Evolutionary conservation across 352 stramenopile species (phyloP), one percentile per base, ranked within the genome.

Genomic region (Pythium sukuiense): DNA sequence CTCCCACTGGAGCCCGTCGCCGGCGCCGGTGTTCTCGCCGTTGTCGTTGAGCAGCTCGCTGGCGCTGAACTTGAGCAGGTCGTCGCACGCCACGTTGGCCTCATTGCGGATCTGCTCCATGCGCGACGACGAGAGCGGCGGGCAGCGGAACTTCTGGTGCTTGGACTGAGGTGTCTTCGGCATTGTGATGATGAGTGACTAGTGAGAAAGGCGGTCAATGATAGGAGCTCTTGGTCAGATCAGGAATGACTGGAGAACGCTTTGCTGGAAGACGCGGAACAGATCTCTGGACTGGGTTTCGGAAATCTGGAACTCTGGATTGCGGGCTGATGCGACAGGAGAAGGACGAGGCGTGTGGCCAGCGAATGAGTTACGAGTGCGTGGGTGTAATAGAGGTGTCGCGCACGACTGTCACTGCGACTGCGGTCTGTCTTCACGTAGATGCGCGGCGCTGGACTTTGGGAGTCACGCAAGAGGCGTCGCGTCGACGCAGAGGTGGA

Each of bases 111-210:
- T 93, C 74, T 90, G 81, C 54, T 84, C 70, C 69, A 76, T 76
- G 66, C 81, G 76, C 37, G 74, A 75, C 13, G 41, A 39, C n/a
- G 85, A 89, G 1, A 93, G 76, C 59, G 82, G 85, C 35, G 83
- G 85, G 54, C 85, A 93, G 39, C 81, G 79, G 63, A 93, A 93
- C 59, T 89, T 89, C 71, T 90, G 89, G 71, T 79, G 83, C 69
- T 89, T 90, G 45, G 76, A 65, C 53, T 82, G 66, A 49, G 77
- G 81, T 20, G 72, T 83, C 72, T 84, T 85, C 53, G 54, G 45
- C 69, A 75, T 75, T 29, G 52, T 65, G 6, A 14, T 14, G 0
- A 13, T 29, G 41, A 24, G 20, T 24, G 20, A 24, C 20, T 24
- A 24, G 20, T 24, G 20, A 24, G 20, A 24, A 24, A 24, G 20